These are phyloP conservation scores for Fusarium newnesense DNA, from an alignment of 2,329 filamentous ascomycete genomes.

Conservation along the genomic window DNA sequence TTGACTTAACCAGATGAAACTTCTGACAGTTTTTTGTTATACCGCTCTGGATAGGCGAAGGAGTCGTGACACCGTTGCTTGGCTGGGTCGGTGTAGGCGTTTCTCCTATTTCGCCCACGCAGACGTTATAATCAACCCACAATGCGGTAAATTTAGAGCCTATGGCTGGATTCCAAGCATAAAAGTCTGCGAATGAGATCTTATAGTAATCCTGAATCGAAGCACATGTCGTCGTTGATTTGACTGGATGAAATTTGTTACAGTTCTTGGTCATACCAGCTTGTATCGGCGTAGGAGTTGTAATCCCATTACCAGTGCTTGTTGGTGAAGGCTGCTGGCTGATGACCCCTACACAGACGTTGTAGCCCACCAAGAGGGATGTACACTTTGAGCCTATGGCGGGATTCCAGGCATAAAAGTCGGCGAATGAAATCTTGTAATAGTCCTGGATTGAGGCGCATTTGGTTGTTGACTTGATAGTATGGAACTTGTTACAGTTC, in stretches of 20 bases:
- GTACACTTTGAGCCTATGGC: background rate
- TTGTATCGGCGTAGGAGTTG: background rate
- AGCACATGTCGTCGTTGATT: background rate
- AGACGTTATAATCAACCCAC: background rate
- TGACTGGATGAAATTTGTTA: background rate
- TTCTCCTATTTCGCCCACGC: background rate
- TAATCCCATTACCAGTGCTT: background rate
- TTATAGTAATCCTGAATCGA: constrained; percentile 5
- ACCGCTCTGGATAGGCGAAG: background rate
- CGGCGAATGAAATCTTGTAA: constrained; percentile 4
- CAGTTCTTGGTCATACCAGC: background rate
- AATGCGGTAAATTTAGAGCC: background rate
- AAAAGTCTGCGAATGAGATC: background rate
- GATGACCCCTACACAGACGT: background rate
- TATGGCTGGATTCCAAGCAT: constrained; percentile 15
- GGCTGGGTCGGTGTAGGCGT: background rate
- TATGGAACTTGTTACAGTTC: background rate
- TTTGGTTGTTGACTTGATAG: background rate
- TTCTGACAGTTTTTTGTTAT: background rate
- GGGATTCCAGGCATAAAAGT: constrained; percentile 16
- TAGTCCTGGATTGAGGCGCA: background rate
- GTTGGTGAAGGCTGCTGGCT: background rate
- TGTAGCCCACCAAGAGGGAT: background rate
- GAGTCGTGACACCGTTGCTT: background rate
- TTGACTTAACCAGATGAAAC: background rate